These are phyloP conservation scores for Salvia rosmarinus DNA, from an alignment of 257 asterid species.

Conservation along the genomic window DNA sequence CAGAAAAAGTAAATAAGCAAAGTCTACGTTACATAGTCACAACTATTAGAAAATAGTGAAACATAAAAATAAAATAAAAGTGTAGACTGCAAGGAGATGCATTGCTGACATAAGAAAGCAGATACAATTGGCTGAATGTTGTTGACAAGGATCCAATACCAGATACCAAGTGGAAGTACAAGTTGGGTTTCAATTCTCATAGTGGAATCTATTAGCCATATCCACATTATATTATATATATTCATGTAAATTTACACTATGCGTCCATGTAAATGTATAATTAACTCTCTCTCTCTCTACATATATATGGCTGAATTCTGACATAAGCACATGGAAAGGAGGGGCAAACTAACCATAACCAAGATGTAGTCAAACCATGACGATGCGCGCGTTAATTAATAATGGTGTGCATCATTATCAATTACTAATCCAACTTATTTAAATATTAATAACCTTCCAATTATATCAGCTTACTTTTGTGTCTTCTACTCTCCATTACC, in stretches of 20 bases:
- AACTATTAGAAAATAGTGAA: neutral
- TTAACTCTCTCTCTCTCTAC: no score
- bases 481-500: constrained; percentile 36
- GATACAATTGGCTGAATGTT: constrained; percentile 18
- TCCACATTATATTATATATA: neutral
- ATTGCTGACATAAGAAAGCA: neutral
- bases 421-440: constrained; percentile 41
- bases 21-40: neutral
- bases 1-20: neutral
- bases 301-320: neutral
- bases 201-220: neutral
- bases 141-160: constrained; percentile 21
- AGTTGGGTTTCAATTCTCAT: no score
- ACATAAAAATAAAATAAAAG: neutral
- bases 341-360: constrained; percentile 34
- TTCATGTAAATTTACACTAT: neutral
- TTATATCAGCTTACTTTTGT: constrained; percentile 37
- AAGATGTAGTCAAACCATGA: constrained; percentile 16
- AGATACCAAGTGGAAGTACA: neutral
- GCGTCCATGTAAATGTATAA: no score
- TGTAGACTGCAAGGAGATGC: no score
- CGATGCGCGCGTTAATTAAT: neutral
- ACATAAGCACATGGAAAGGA: constrained; percentile 44
- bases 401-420: constrained; percentile 35
- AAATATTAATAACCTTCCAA: constrained; percentile 31